Base-by-base conservation (phyloP, 139 green algal species). In the Coelastrella sp. region DNA sequence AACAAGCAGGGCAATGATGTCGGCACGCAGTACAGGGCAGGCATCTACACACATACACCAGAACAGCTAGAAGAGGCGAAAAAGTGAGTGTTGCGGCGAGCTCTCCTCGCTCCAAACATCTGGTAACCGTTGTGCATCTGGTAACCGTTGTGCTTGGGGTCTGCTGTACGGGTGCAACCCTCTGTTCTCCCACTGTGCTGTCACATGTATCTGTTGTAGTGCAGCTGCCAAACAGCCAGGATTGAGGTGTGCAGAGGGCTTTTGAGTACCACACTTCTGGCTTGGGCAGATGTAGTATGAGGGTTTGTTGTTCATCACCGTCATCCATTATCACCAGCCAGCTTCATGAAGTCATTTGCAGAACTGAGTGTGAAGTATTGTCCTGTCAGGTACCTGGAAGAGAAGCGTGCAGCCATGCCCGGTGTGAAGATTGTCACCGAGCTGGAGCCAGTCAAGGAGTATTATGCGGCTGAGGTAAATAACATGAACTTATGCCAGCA, bases 21-120 rank as follows among this genome's bases (percentile, higher is more conserved):
- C 0, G 97, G 97, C 77, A 96, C 94, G 0, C 97, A 99, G 94
- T 98, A 98, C 90, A 76, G 94, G 10, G 79, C 89, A 13, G 96
- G 95, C 83, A 96, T 98, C 80, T 98, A 98, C 91, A 93, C 87
- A 5, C 91, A 95, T 87, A 95, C 83, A 0, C 32, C 88, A 10
- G 94, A 96, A 90, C 96, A 97, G 86, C 75, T 87, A 68, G 91
- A 93, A 65, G 66, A 84, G n/a, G 92, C 92, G 14, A 73, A 75
- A 14, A 92, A 89, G 81, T 90, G 61, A 77, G 86, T 57, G 11
- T 22, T 84, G 47, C 8, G 19, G 56, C 16, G 3, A 32, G 71
- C 16, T 2, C 71, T 77, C 16, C 14, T 32, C 13, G 0, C 61
- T 71, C 10, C 61, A 71, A 71, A 71, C 11, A 71, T 19, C 0